These are phyloP conservation scores for Hypoxylon fuscum DNA, from an alignment of 495 filamentous ascomycete species.

Conservation along the genomic window DNA sequence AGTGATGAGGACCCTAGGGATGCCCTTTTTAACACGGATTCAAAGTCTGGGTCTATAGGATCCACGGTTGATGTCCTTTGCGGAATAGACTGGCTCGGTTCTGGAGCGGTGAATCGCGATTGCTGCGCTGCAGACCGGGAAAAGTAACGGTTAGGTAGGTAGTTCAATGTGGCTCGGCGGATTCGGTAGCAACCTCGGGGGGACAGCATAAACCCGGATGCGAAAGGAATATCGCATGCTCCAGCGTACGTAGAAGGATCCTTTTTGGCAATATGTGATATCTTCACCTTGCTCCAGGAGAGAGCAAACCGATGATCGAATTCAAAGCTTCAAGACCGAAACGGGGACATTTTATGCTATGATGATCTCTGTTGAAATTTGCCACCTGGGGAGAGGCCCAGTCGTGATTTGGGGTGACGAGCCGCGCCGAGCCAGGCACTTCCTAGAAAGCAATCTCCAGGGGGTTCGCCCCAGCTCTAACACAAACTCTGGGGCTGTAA, in stretches of 20 bases:
- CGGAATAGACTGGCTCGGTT: conserved; percentile 32
- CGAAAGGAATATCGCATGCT: conserved; percentile 39
- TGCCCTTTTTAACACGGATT: conserved; percentile 35
- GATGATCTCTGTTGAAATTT: conserved; percentile 21
- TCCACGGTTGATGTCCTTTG: conserved; percentile 38
- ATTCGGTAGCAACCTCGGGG: conserved; percentile 36
- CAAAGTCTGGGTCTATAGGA: conserved; percentile 33
- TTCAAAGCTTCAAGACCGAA: conserved; percentile 22
- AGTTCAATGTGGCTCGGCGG: conserved; percentile 40
- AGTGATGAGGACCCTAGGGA: conserved; percentile 18
- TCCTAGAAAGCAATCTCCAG: conserved; percentile 21
- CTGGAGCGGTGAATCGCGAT: conserved; percentile 36
- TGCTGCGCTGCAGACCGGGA: conserved; percentile 39
- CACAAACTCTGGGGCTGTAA: conserved; percentile 37
- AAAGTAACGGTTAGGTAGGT: conserved; percentile 34
- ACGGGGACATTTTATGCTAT: conserved; percentile 33
- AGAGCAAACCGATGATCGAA: conserved; percentile 20
- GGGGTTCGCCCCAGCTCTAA: conserved; percentile 42
- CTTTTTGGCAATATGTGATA: conserved; percentile 32
- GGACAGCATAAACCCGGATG: conserved; percentile 37
- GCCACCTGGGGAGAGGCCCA: conserved; percentile 25
- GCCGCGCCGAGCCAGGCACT: conserved; percentile 33
- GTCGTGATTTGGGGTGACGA: conserved; percentile 21
- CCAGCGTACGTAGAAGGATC: conserved; percentile 33
- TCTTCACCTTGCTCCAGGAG: conserved; percentile 30